Percentiles rank a stretch among this genome's conserved stretches.
Evolutionary conservation across 139 green algal species (phyloP).

Genomic region (Chlorella sp.): DNA sequence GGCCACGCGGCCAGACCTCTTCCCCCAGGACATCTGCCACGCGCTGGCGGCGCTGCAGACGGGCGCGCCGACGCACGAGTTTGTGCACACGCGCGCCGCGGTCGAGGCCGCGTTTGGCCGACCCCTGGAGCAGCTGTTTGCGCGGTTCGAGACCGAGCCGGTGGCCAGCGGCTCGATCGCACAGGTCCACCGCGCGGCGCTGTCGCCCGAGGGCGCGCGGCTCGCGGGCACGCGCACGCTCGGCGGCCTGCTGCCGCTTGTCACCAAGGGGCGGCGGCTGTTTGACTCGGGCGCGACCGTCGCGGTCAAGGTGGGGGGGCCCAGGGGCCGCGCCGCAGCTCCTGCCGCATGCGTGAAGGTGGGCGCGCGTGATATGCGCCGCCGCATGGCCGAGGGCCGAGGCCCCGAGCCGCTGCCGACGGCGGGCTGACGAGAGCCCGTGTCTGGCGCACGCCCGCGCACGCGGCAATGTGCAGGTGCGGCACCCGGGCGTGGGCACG

Average conservation of each 20-base stretch:
- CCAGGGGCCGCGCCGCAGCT: too few relatives aligned
- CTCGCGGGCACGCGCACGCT: constrained; percentile 12
- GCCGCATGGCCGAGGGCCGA: too few relatives aligned
- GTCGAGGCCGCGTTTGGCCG: constrained; percentile 74
- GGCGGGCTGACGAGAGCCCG: too few relatives aligned
- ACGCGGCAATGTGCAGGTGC: constrained; percentile 63
- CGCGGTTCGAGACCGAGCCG: constrained; percentile 78
- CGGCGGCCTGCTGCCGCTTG: constrained; percentile 42
- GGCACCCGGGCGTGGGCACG: constrained; percentile 80
- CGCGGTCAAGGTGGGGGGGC: constrained; percentile 85
- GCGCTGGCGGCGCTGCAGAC: constrained; percentile 72
- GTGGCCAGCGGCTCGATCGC: constrained; percentile 94
- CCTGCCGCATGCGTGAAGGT: too few relatives aligned
- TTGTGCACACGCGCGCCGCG: constrained; percentile 45
- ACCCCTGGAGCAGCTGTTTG: constrained; percentile 81
- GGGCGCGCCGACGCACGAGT: constrained; percentile 74
- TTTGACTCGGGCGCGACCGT: constrained; percentile 12
- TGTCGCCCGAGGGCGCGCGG: constrained; percentile 21
- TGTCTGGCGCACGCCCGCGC: too few relatives aligned
- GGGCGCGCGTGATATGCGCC: too few relatives aligned
- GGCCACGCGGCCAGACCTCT: constrained; percentile 73
- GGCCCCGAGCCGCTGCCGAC: too few relatives aligned
- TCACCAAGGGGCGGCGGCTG: neutral
- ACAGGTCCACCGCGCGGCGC: constrained; percentile 83
- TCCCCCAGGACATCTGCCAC: constrained; percentile 59